Evolutionary conservation across 176 grass and related monocot species (phyloP).

Genomic region (Chrysopogon serrulatus): DNA sequence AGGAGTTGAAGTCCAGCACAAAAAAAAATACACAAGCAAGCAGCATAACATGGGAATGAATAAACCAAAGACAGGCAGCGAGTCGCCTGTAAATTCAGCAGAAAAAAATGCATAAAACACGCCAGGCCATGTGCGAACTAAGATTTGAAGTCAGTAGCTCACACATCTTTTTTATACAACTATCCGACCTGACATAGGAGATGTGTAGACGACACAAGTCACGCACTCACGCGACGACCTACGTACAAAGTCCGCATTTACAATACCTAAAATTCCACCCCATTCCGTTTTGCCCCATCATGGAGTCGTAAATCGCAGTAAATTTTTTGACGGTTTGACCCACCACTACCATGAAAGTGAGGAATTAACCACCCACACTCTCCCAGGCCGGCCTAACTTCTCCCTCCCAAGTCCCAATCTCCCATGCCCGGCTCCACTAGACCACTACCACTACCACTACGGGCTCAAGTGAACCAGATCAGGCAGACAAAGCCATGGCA

Average conservation of each 20-base stretch:
- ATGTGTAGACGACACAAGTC: not conserved
- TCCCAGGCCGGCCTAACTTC: not conserved
- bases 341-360: not conserved
- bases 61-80: not conserved
- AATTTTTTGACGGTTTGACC: not conserved
- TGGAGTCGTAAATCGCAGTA: not conserved
- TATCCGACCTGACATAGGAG: not conserved
- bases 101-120: not conserved
- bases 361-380: not conserved
- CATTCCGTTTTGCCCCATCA: not conserved
- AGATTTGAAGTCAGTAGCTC: constrained; percentile 17
- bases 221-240: not conserved
- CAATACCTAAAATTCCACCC: not conserved
- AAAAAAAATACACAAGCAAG: not conserved
- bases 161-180: not conserved
- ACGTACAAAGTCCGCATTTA: not conserved
- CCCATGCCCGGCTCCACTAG: not conserved
- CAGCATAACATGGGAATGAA: not conserved
- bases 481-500: not conserved
- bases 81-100: not conserved
- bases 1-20: not conserved
- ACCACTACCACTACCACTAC: not conserved
- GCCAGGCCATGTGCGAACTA: constrained; percentile 23
- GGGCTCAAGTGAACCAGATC: not conserved
- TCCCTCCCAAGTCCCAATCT: not conserved